phyloP scores from a whole-genome alignment of 352 stramenopile species.

The Phytopythium sindhum region DNA sequence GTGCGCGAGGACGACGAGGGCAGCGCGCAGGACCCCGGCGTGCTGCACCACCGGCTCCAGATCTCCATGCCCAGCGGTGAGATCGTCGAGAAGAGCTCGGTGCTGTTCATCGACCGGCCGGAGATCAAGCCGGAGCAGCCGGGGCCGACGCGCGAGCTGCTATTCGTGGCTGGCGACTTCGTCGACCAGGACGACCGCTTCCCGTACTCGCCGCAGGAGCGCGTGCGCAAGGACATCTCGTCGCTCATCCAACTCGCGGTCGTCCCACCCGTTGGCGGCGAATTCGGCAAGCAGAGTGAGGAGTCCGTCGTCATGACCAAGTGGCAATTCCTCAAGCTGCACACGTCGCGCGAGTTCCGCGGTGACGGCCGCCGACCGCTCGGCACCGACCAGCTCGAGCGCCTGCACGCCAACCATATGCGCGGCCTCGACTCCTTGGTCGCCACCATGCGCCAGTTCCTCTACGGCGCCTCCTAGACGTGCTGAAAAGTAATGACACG shows the following conservation, averaged over 20 bases:
- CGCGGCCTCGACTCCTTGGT: slow-evolving; percentile 3
- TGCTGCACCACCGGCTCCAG: slow-evolving; percentile 24
- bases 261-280: neutral
- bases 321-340: slow-evolving; percentile 8
- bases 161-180: slow-evolving; percentile 24
- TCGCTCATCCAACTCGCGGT: slow-evolving; percentile 3
- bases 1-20: slow-evolving; percentile 42
- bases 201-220: slow-evolving; percentile 17
- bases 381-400: neutral
- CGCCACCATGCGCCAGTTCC: slow-evolving; percentile 3
- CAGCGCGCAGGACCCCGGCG: slow-evolving; percentile 13
- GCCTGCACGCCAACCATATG: slow-evolving; percentile 5
- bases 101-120: slow-evolving; percentile 23
- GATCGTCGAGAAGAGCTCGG: slow-evolving; percentile 38
- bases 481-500: too few relatives aligned
- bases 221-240: slow-evolving; percentile 26
- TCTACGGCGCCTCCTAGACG: neutral
- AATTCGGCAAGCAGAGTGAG: neutral
- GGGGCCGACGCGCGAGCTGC: slow-evolving; percentile 13
- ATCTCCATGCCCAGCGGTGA: slow-evolving; percentile 18
- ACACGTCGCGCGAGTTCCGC: neutral
- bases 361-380: neutral
- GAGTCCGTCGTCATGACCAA: slow-evolving; percentile 12
- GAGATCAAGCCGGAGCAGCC: neutral
- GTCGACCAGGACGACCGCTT: slow-evolving; percentile 28